Evolutionary conservation across 2,329 filamentous ascomycete species (phyloP), one percentile per base, ranked within the genome.

Genomic region (Microcera coccophila): DNA sequence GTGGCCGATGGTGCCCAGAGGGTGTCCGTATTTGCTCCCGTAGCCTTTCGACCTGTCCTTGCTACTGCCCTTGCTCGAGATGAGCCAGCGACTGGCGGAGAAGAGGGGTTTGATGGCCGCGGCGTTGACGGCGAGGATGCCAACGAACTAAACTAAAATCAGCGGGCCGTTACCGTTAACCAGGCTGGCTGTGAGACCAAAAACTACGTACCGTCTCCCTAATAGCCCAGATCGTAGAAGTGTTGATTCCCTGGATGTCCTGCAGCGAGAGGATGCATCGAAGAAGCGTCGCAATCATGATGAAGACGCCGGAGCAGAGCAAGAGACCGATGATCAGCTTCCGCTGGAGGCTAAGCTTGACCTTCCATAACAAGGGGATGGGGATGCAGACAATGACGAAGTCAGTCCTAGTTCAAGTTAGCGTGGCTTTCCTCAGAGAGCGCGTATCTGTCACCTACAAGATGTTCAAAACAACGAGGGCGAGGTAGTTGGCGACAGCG

Each of bases 221-320:
- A 14, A 69, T 68, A 11, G 65, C 66, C 69, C 68, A 71, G 16
- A 70, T 67, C 1, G 65, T 68, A 18, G 62, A 63, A 2, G 59
- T 48, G 43, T 69, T 67, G 53, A 70, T 65, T 14, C 58, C 60
- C 15, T 64, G 36, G 28, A 68, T 63, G 19, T 62, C 55, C 19
- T 57, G 47, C 1, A 72, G 55, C 11, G 63, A 68, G 4, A 68
- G 47, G 26, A 69, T 46, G 41, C 66, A 70, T n/a, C 69, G 67
- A 26, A 72, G 55, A 0, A 72, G 47, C 1, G 68, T 64, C 17
- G 68, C 67, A 7, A 65, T 49, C 45, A 72, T 69, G 41, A 71
- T 63, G 45, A 72, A 72, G n/a, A 72, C 29, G 3, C 69, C 68
- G 3, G 68, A 66, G 38, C 65, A 72, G 10, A 72, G 65, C 0